phyloP scores from a whole-genome alignment of 2,329 filamentous ascomycete genomes.

The Phoma sp. region DNA sequence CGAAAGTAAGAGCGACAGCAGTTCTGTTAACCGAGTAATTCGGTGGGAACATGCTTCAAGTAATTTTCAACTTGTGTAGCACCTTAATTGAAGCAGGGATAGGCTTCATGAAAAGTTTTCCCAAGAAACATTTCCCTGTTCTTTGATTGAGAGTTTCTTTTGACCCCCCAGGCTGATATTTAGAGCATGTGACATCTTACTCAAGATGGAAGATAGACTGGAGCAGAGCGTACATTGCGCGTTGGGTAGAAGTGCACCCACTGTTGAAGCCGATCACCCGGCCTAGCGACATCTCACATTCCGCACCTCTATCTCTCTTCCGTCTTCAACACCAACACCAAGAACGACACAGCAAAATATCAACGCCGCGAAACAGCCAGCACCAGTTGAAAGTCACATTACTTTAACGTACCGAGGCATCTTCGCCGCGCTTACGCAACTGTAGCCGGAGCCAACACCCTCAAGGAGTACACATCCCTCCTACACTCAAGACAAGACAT shows the following conservation, averaged over 20 bases:
- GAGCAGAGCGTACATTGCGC: too few relatives aligned
- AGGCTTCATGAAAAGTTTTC: not conserved
- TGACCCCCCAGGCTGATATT: too few relatives aligned
- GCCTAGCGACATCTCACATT: not conserved
- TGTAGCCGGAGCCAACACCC: not conserved
- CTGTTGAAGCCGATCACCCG: not conserved
- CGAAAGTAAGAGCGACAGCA: not conserved
- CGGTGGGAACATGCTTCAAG: too few relatives aligned
- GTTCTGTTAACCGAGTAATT: not conserved
- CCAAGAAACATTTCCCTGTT: too few relatives aligned
- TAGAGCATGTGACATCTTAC: too few relatives aligned
- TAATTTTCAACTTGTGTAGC: not conserved
- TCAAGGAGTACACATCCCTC: not conserved
- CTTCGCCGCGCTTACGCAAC: not conserved
- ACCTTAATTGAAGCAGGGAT: not conserved
- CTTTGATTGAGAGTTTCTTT: too few relatives aligned
- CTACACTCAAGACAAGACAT: not conserved
- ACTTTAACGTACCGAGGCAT: not conserved
- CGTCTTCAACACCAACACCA: not conserved
- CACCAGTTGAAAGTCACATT: not conserved
- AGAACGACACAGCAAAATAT: not conserved
- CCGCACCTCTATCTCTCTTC: not conserved
- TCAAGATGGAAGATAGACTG: too few relatives aligned
- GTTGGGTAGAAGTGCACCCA: too few relatives aligned
- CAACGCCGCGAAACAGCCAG: not conserved